Evolutionary conservation across 164 flowering plant species (phyloP), one percentile per base, ranked within the genome.

Genomic region (Sedum album): DNA sequence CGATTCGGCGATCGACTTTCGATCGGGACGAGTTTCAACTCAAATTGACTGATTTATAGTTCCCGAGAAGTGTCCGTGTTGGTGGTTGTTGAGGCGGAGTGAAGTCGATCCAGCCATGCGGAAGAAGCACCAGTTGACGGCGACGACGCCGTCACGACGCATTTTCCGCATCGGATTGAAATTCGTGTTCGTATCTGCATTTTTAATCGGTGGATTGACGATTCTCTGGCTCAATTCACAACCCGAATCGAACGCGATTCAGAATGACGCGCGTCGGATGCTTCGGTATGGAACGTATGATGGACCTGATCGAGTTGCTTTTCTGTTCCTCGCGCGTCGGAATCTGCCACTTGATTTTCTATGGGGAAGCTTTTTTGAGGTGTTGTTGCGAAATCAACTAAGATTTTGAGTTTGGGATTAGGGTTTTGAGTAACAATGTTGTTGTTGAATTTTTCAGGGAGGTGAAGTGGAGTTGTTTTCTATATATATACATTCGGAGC

Each of bases 321-420:
- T 93, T 69, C 78, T 93, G 28, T 93, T 89, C 71, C 89, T 93
- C 38, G 88, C 75, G 7, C 88, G 93, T 28, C 76, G 69, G 1
- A 70, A 77, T 46, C 86, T 93, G 31, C 97, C 98, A 17, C 94
- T 93, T 33, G 98, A 93, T 82, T 93, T 93, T 60, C 84, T 93
- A n/a, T 93, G 98, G 98, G 84, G 75, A 8, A 73, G 70, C 76
- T 93, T 93, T 81, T 89, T 93, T 78, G 78, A 86, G 93, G 97
- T 91, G 41, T 33, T 41, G 2, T 25, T n/a, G n/a, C n/a, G n/a
- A 64, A 55, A 60, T 67, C 15, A 2, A 5, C 14, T 33, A 23
- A 55, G 23, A 35, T 44, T 46, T 39, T 46, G 26, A 35, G 18
- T 14, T 25, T 21, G 63, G 70, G 60, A 62, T 6, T 51, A 62